Evolutionary conservation across 2,329 filamentous ascomycete genomes (phyloP).

Genomic region (Macrophomina pseudophaseolina): DNA sequence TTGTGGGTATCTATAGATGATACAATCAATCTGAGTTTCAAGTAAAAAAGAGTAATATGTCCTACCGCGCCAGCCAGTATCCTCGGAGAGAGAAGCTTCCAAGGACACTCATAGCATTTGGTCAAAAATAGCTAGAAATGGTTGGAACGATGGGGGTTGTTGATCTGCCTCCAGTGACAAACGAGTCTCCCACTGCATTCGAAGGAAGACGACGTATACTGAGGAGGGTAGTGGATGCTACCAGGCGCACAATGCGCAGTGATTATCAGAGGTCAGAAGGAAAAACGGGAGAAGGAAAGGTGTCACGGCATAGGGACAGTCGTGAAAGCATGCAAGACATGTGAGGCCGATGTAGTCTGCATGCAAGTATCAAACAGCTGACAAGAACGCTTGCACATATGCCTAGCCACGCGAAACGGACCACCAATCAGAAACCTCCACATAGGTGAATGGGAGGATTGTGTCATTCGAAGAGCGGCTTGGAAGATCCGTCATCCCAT

Average conservation of each 20-base stretch:
- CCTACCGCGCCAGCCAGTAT: conserved; percentile 30
- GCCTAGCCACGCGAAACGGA: not conserved
- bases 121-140: conserved; percentile 30
- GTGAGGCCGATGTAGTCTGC: conserved; percentile 18
- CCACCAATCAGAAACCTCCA: not conserved
- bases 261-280: not conserved
- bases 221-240: conserved; percentile 31
- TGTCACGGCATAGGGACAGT: not conserved
- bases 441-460: not conserved
- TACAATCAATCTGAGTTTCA: not conserved
- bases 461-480: conserved; percentile 1
- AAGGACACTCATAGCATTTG: conserved; percentile 32
- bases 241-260: not conserved
- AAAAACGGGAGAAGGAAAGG: not conserved
- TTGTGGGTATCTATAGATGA: not conserved
- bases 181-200: conserved; percentile 38
- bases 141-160: conserved; percentile 27
- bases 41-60: not conserved
- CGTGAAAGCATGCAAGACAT: not conserved
- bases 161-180: conserved; percentile 41
- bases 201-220: conserved; percentile 40
- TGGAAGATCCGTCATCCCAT: conserved; percentile 5
- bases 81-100: conserved; percentile 6
- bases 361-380: conserved; percentile 3
- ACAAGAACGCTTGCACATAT: conserved; percentile 8